Evolutionary conservation across 768 basidiomycete genomes (phyloP).

Genomic region (Austroboletus festivus): DNA sequence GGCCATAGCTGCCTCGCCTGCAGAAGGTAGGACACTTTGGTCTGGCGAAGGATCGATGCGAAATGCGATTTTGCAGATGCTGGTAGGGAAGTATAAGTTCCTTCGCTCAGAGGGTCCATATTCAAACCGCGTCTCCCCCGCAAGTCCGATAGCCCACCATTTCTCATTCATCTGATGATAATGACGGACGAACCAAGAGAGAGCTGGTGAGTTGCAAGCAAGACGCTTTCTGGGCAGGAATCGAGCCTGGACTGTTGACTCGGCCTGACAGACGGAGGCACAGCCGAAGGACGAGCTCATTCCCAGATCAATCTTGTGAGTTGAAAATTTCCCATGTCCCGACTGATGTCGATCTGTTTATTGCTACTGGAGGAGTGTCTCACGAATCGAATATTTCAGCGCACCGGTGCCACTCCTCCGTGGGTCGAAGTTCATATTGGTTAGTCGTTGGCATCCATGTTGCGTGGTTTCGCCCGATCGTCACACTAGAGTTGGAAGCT

Average conservation of each 20-base stretch:
- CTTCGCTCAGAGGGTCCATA: conserved; percentile 57
- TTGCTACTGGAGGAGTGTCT: conserved; percentile 76
- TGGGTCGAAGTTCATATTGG: conserved; percentile 84
- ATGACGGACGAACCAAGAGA: conserved; percentile 41
- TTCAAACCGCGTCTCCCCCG: conserved; percentile 52
- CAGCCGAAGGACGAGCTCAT: background rate
- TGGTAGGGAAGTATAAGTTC: conserved; percentile 85
- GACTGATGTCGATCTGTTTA: conserved; percentile 53
- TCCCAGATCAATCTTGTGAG: conserved; percentile 56
- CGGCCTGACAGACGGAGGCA: conserved; percentile 41
- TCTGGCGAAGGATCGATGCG: conserved; percentile 69
- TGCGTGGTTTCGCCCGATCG: background rate
- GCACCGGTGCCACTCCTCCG: conserved; percentile 78
- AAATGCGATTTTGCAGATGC: conserved; percentile 77
- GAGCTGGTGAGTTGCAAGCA: conserved; percentile 51
- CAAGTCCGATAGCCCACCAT: conserved; percentile 26
- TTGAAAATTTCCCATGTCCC: conserved; percentile 49
- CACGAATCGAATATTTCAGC: conserved; percentile 82
- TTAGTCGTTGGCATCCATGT: conserved; percentile 29
- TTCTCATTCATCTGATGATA: conserved; percentile 18
- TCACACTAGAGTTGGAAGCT: conserved; percentile 57
- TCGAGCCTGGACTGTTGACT: conserved; percentile 74
- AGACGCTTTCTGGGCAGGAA: conserved; percentile 65
- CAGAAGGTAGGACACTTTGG: conserved; percentile 54
- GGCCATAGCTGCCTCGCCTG: conserved; percentile 25